Conservation (phyloP, 495 filamentous ascomycete species). For the Podospora tetraspora region DNA sequence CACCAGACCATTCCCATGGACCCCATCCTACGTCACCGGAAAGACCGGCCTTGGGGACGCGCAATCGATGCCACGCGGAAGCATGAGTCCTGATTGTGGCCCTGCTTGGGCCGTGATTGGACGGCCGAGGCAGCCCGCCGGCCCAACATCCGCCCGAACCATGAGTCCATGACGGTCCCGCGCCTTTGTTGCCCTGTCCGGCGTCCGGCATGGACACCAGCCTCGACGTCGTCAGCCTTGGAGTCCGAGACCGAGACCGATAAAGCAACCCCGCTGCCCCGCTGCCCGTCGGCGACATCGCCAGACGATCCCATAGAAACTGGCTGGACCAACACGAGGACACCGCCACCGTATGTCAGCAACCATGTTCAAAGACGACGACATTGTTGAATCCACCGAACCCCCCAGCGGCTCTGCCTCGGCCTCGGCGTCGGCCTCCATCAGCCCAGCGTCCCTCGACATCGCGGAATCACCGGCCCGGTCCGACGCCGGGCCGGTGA, state of each 20-base stretch:
- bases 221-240: constrained; percentile 4
- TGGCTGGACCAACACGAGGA: background rate
- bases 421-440: background rate
- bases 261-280: background rate
- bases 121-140: background rate
- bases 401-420: background rate
- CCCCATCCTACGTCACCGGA: background rate
- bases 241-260: background rate
- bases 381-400: background rate
- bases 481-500: background rate
- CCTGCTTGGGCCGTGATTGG: background rate
- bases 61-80: background rate
- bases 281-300: background rate
- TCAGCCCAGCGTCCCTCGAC: background rate
- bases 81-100: background rate
- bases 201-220: background rate
- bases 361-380: background rate
- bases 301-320: background rate
- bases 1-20: too few relatives aligned
- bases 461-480: background rate
- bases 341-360: background rate
- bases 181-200: background rate
- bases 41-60: background rate
- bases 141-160: background rate
- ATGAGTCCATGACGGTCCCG: background rate